Base-by-base conservation (phyloP, 108 stramenopile species). In the Ochromonas danica region DNA sequence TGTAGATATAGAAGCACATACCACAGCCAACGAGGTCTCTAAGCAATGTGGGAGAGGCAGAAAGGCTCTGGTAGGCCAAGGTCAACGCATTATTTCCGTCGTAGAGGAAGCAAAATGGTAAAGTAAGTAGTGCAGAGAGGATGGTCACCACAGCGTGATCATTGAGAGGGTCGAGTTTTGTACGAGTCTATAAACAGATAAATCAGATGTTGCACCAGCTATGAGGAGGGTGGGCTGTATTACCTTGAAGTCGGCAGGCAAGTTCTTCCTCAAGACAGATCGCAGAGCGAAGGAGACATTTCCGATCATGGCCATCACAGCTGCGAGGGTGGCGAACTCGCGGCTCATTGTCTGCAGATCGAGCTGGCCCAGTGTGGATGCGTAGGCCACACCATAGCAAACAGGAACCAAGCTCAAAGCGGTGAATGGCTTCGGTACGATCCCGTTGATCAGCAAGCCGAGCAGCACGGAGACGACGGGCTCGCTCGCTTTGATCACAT, bases 401-500 rank as follows among this genome's bases (percentile, higher is more conserved):
- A 67, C 25, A 22, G 63, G 63, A 35, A 67, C 14, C 30, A 67
- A 33, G 31, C 63, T 67, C 3, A 36, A 3, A 6, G 63, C 63
- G 35, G 63, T 67, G 10, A 67, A 36, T 67, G 63, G 63, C 31
- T 67, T 67, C 6, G 63, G 63, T 14, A 67, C 25, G 3, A 35
- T 28, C 25, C 63, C 63, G 31, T 67, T 67, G 31, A 67, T 33
- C 10, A 67, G 63, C 17, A 67, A 35, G 6, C 63, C 63, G 6
- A 67, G 31, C 25, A 67, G 3, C 14, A 67, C 63, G 3, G 63
- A 67, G 6, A 67, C 63, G 25, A 67, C 63, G 3, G 63, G 63
- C 63, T 67, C 63, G 25, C 33, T 35, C 33, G 63, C 63, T 67
- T 67, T 67, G 35, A 67, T 67, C 3, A 67, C 63, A 67, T 67